These are phyloP conservation scores for Auxenochlorella pyrenoidosa DNA, from an alignment of 139 green algal genomes.

Conservation along the genomic window DNA sequence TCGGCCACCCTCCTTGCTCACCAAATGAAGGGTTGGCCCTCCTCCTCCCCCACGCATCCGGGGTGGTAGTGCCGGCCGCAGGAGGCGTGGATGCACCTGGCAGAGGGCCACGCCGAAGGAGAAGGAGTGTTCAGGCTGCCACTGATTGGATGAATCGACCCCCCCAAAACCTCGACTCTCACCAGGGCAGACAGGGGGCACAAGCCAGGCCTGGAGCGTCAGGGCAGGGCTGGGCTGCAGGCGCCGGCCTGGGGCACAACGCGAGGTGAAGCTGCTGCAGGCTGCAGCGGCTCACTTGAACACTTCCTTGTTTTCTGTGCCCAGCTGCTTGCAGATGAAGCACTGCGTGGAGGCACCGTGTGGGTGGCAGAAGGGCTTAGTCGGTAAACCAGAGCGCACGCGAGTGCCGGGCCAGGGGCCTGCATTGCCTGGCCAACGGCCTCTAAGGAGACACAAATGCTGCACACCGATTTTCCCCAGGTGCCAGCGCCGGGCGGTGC, in stretches of 20 bases:
- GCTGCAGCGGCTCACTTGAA: slow-evolving; percentile 18
- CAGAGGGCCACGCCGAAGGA: neutral
- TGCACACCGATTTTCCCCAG: too few species aligned
- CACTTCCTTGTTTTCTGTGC: slow-evolving; percentile 23
- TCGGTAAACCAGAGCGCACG: neutral
- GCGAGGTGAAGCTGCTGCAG: neutral
- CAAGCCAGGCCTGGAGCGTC: neutral
- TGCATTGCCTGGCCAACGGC: neutral
- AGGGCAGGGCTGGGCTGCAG: neutral
- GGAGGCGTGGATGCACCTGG: slow-evolving; percentile 52
- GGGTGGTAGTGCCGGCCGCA: slow-evolving; percentile 69
- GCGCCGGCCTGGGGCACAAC: too few species aligned
- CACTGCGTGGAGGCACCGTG: slow-evolving; percentile 28
- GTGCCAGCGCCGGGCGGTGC: too few species aligned
- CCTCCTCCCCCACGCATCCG: slow-evolving; percentile 34
- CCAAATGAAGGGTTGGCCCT: slow-evolving; percentile 27
- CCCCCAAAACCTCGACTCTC: too few species aligned
- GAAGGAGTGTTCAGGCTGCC: neutral
- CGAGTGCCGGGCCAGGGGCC: too few species aligned
- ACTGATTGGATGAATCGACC: too few species aligned
- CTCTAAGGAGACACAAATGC: too few species aligned
- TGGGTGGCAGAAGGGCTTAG: neutral
- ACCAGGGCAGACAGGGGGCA: neutral
- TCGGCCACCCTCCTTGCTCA: neutral
- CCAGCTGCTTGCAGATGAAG: slow-evolving; percentile 55